Evolutionary conservation across 2,329 filamentous ascomycete species (phyloP), one percentile per base, ranked within the genome.

Genomic region (Apiospora marii): DNA sequence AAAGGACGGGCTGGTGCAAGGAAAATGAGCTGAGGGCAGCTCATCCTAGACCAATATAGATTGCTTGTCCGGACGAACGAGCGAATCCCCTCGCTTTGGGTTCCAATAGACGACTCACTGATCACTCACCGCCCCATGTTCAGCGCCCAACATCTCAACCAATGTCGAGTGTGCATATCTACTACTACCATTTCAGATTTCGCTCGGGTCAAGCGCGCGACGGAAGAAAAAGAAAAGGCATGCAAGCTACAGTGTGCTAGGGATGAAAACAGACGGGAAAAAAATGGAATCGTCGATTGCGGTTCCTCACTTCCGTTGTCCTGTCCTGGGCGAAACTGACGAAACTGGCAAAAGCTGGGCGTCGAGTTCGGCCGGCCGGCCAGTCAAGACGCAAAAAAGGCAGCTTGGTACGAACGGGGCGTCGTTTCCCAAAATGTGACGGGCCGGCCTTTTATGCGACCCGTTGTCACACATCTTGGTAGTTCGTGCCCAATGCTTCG

Each of bases 401-500:
- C 51, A 22, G 37, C 37, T 27, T 58, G 30, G 16, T 16, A 46
- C 67, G 67, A 68, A 48, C 67, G 41, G 67, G 67, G 67, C 67
- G 67, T 68, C 41, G 44, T 34, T 48, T 68, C 41, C 68, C 46
- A 51, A 69, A 49, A 51, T 70, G 68, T 70, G 68, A 70, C 68
- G 68, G 68, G 68, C 68, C 68, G 68, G 67, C 67, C 67, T 46
- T 68, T 68, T 68, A 68, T 68, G 67, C 67, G 67, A 68, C 67
- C 67, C n/a, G 44, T 13, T 68, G 43, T 68, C 67, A 68, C 67
- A 68, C 41, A 68, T 48, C 27, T 46, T 48, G n/a, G 68, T 58
- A 53, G 49, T 70, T 70, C 68, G 48, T 70, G 68, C 68, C 68
- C 68, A 70, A 70, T 51, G 68, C 67, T 69, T 70, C 68, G 68